phyloP scores from a whole-genome alignment of 176 grass and related monocot genomes.

The Areca catechu region DNA sequence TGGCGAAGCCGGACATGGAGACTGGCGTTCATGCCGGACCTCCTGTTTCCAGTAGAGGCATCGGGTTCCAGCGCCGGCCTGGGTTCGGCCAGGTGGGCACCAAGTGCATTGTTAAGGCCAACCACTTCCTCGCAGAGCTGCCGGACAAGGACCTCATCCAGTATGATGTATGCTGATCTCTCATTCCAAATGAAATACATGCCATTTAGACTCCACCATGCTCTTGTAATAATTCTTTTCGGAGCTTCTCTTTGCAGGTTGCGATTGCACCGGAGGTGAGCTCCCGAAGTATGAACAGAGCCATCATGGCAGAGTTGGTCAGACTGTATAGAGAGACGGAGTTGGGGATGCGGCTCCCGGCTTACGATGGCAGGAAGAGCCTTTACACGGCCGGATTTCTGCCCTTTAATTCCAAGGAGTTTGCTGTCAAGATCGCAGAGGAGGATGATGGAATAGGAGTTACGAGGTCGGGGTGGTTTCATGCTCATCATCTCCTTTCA shows the following conservation, averaged over 20 bases:
- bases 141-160: conserved; percentile 63
- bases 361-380: conserved; percentile 14
- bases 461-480: conserved; percentile 28
- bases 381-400: conserved; percentile 11
- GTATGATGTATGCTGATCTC: conserved; percentile 39
- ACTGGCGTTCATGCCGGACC: conserved; percentile 19
- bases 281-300: conserved; percentile 12
- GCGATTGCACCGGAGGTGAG: conserved; percentile 4
- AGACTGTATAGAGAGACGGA: conserved; percentile 23
- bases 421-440: conserved; percentile 63
- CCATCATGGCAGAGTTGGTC: conserved; percentile 23
- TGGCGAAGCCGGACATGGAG: not conserved
- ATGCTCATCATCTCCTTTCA: not conserved
- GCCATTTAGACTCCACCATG: not conserved
- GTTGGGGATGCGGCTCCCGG: conserved; percentile 24
- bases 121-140: conserved; percentile 57
- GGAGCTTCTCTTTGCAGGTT: conserved; percentile 1
- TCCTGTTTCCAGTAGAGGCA: conserved; percentile 51
- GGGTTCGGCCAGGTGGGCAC: conserved; percentile 77
- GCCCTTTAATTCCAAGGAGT: conserved; percentile 51
- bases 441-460: conserved; percentile 54
- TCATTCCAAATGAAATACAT: no score
- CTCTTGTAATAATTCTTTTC: not conserved
- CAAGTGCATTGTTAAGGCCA: conserved; percentile 60
- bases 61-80: conserved; percentile 63